Percentiles rank a stretch among this genome's conserved stretches.
phyloP scores from a whole-genome alignment of 2,329 filamentous ascomycete genomes.

The Verticillium alfalfae region DNA sequence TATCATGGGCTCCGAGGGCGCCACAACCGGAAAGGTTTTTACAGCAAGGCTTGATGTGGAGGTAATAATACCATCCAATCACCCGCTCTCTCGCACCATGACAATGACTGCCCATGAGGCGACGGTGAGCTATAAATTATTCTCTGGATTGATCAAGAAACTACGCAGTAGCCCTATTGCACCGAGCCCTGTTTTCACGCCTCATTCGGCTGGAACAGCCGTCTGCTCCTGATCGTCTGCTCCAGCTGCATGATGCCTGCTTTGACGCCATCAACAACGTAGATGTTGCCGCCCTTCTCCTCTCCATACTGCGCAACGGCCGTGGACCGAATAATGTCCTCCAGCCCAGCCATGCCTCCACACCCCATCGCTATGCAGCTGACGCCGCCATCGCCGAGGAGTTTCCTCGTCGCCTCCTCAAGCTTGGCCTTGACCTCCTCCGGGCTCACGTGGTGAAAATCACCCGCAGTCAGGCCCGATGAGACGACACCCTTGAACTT shows the following conservation, averaged over 20 bases:
- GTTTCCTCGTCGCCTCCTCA: slow-evolving; percentile 60
- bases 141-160: background rate
- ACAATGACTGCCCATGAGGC: too few relatives aligned
- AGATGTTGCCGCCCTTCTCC: slow-evolving; percentile 48
- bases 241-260: slow-evolving; percentile 61
- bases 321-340: slow-evolving; percentile 66
- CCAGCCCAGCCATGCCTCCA: slow-evolving; percentile 85
- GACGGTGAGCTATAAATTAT: background rate
- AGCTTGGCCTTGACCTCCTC: slow-evolving; percentile 62
- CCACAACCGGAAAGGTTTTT: too few relatives aligned
- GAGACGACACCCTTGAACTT: slow-evolving; percentile 77
- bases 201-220: background rate
- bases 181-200: background rate
- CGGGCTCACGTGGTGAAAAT: slow-evolving; percentile 67
- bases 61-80: too few relatives aligned
- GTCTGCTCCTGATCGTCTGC: slow-evolving; percentile 37
- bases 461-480: slow-evolving; percentile 72
- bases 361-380: slow-evolving; percentile 78
- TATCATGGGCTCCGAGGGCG: too few relatives aligned
- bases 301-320: slow-evolving; percentile 59
- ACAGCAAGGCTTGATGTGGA: too few relatives aligned
- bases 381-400: slow-evolving; percentile 54
- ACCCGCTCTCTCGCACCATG: too few relatives aligned
- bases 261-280: slow-evolving; percentile 75
- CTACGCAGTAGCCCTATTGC: background rate